Conservation (phyloP, 352 stramenopile genomes). For the Phytophthora fragariae region DNA sequence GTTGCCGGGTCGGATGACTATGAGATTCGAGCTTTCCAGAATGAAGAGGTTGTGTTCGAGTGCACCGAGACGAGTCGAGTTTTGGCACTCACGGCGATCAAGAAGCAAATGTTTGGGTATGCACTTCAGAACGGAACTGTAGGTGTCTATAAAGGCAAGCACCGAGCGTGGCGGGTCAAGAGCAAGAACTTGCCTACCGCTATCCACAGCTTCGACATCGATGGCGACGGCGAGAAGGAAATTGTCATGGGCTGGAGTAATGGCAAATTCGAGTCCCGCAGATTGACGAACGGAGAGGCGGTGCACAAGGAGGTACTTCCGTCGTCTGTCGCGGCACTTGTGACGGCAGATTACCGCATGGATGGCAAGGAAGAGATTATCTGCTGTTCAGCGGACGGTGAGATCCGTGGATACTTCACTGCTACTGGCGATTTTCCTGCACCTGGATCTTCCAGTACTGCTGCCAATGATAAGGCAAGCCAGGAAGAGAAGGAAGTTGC, state of each 20-base stretch:
- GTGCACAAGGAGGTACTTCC: constrained; percentile 85
- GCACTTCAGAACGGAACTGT: constrained; percentile 92
- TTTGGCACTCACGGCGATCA: constrained; percentile 74
- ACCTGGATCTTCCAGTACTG: constrained; percentile 21
- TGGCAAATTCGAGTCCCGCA: constrained; percentile 86
- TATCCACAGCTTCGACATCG: constrained; percentile 91
- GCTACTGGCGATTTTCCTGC: constrained; percentile 52
- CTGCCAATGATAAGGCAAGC: constrained; percentile 48
- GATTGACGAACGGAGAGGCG: constrained; percentile 80
- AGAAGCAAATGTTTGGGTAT: constrained; percentile 85
- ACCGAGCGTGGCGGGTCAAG: constrained; percentile 93
- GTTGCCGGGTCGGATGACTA: constrained; percentile 93
- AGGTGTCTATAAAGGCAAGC: constrained; percentile 92
- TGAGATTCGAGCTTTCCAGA: constrained; percentile 90
- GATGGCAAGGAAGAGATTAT: constrained; percentile 91
- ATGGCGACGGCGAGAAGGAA: constrained; percentile 90
- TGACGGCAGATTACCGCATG: constrained; percentile 90
- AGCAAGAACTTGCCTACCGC: constrained; percentile 88
- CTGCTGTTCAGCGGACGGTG: constrained; percentile 81
- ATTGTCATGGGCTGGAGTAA: constrained; percentile 93
- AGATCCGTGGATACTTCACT: constrained; percentile 79
- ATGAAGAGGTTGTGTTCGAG: constrained; percentile 91
- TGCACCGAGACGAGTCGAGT: constrained; percentile 89
- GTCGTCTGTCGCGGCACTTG: constrained; percentile 67
- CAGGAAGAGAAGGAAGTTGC: constrained; percentile 81